Conservation (phyloP, 164 flowering plant genomes). For the Houttuynia cordata region DNA sequence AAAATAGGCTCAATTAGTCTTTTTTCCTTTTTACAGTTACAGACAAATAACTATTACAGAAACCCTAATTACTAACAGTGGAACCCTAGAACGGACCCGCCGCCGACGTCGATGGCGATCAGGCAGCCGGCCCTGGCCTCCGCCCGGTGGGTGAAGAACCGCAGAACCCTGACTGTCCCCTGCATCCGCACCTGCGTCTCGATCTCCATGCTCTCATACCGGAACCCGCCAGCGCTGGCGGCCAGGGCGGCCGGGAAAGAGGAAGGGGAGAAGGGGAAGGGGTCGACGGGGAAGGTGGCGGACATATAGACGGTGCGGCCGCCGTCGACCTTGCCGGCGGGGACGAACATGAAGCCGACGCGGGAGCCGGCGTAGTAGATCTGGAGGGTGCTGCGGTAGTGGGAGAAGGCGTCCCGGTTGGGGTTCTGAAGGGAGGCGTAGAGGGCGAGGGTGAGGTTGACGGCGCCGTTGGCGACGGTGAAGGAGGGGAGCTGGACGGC, state of each 20-base stretch:
- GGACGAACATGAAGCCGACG: slow-evolving; percentile 90
- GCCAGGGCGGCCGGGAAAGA: neutral
- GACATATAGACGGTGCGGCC: slow-evolving; percentile 70
- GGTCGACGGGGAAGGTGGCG: slow-evolving; percentile 69
- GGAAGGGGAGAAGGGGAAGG: slow-evolving; percentile 37
- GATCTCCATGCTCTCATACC: slow-evolving; percentile 50
- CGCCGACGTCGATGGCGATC: slow-evolving; percentile 42
- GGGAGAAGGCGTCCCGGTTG: slow-evolving; percentile 67
- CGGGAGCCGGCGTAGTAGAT: slow-evolving; percentile 63
- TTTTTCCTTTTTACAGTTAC: neutral
- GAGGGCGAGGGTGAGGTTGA: slow-evolving; percentile 79
- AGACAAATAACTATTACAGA: neutral
- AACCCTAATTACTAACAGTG: slow-evolving; percentile 29
- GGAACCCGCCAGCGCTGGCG: slow-evolving; percentile 14
- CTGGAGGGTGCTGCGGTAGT: slow-evolving; percentile 87
- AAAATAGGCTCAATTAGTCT: no score
- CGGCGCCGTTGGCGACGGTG: slow-evolving; percentile 59
- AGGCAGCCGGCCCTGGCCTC: slow-evolving; percentile 37
- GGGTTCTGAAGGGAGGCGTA: slow-evolving; percentile 74
- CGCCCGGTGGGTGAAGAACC: slow-evolving; percentile 69
- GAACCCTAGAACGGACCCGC: slow-evolving; percentile 79
- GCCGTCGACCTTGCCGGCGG: slow-evolving; percentile 73
- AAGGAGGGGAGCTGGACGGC: slow-evolving; percentile 70
- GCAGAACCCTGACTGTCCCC: slow-evolving; percentile 72
- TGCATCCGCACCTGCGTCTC: slow-evolving; percentile 62